Evolutionary conservation across 2,329 filamentous ascomycete genomes (phyloP), one percentile per base, ranked within the genome.

Genomic region (Phyllachora maydis): DNA sequence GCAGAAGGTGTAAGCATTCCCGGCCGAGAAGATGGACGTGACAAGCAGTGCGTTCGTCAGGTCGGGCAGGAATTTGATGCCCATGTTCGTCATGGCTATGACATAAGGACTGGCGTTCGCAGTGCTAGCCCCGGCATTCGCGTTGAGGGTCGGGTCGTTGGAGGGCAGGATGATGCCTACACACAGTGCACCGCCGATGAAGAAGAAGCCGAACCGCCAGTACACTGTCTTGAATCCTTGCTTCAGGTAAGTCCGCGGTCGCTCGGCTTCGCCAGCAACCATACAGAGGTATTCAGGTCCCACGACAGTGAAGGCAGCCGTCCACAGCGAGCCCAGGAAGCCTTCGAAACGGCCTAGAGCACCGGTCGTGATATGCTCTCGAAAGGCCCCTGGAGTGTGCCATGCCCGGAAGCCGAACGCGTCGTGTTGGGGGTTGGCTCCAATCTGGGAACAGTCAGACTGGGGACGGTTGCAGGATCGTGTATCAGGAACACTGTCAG

Each of bases 201-300:
- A 77, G 46, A 77, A 76, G 1, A 59, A 38, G 2, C 59, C 66
- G 23, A 76, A 51, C 16, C 71, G 63, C 41, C 66, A 71, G 44
- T 73, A 72, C 4, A 74, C 64, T 2, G 63, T 64, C 29, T 71
- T 72, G 44, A 61, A 75, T 1, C 69, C 69, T 25, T 55, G 56
- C 3, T 68, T 68, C 37, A 77, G 54, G 17, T 62, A 55, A 5
- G 45, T 43, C 8, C 65, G 56, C 3, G 66, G 66, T 20, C 64
- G 60, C 30, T 65, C 52, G 1, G 64, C 51, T 40, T 72, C 65
- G 22, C 42, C 46, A 7, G 49, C 48, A 3, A 50, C 47, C 46
- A 59, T 59, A 18, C 47, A 47, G 13, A 71, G 54, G 35, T 69
- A 69, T 33, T 71, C 65, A 3, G 65, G 65, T 2, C 66, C 66